A percentile compares a stretch with the other conserved stretches of the same genome.
Evolutionary conservation across 768 basidiomycete genomes (phyloP).

Genomic region (Suillus paluster): DNA sequence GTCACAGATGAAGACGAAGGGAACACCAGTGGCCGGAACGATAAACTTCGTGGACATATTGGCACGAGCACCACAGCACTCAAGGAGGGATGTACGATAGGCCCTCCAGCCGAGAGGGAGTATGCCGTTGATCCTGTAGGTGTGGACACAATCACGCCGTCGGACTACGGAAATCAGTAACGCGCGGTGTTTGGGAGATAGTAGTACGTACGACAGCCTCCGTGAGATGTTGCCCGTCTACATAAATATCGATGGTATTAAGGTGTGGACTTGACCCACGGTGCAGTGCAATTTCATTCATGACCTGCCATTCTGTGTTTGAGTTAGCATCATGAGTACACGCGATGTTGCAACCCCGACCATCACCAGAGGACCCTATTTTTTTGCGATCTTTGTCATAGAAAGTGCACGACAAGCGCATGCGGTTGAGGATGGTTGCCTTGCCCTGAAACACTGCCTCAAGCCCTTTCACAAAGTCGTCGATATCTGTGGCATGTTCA

Average conservation of each 20-base stretch:
- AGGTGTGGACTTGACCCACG: conserved; percentile 90
- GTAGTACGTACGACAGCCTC: conserved; percentile 82
- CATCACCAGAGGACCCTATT: conserved; percentile 61
- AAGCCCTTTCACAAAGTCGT: conserved; percentile 81
- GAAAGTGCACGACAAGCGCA: conserved; percentile 87
- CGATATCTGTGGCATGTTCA: conserved; percentile 66
- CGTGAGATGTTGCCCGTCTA: conserved; percentile 93
- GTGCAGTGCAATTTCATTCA: conserved; percentile 96
- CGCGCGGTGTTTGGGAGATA: conserved; percentile 15
- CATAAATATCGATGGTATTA: conserved; percentile 91
- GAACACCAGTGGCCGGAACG: conserved; percentile 90
- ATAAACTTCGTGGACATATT: conserved; percentile 93
- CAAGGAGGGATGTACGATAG: conserved; percentile 92
- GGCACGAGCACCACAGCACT: conserved; percentile 91
- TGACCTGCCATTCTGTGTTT: conserved; percentile 87
- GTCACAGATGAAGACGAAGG: conserved; percentile 81
- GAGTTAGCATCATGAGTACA: conserved; percentile 4
- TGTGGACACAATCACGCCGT: conserved; percentile 92
- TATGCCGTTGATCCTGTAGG: conserved; percentile 98
- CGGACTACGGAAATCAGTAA: conserved; percentile 59
- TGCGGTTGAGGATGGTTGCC: conserved; percentile 82
- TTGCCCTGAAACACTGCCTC: conserved; percentile 80
- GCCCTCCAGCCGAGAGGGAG: conserved; percentile 93
- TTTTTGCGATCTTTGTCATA: conserved; percentile 62
- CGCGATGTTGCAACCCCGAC: conserved; percentile 39